A percentile compares a stretch with the other conserved stretches of the same genome.
Evolutionary conservation across 164 flowering plant species (phyloP).

Genomic region (Annona squamosa): DNA sequence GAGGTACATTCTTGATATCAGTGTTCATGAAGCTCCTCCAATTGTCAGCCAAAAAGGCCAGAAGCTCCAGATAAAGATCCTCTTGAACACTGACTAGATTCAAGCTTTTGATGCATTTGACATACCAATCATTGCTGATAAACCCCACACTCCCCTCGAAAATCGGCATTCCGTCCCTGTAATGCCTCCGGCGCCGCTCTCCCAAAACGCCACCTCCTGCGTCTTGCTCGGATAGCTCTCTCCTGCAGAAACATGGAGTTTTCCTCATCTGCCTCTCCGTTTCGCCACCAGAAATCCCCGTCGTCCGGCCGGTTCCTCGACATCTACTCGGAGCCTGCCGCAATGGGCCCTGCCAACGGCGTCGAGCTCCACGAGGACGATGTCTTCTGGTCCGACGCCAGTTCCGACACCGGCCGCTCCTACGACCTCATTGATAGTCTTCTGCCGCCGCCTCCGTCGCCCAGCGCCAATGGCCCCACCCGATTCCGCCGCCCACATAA

Average conservation of each 20-base stretch:
- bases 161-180: no score
- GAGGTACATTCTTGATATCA: slow-evolving; percentile 5
- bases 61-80: slow-evolving; percentile 18
- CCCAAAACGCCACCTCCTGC: no score
- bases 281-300: slow-evolving; percentile 33
- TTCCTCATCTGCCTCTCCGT: slow-evolving; percentile 13
- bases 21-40: background rate
- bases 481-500: slow-evolving; percentile 20
- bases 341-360: slow-evolving; percentile 8
- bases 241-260: no score
- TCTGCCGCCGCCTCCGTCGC: background rate
- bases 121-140: slow-evolving; percentile 10
- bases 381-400: slow-evolving; percentile 49
- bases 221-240: no score
- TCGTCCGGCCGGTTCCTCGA: slow-evolving; percentile 49
- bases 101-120: slow-evolving; percentile 9
- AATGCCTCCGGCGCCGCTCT: no score
- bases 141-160: no score
- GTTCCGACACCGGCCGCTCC: slow-evolving; percentile 16
- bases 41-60: slow-evolving; percentile 19
- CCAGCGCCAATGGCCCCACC: background rate
- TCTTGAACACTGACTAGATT: slow-evolving; percentile 15
- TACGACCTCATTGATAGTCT: slow-evolving; percentile 3
- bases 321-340: slow-evolving; percentile 25
- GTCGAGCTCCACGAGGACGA: slow-evolving; percentile 65